These are phyloP conservation scores for Quercus bicolor DNA, from an alignment of 306 rosid genomes.

Conservation along the genomic window DNA sequence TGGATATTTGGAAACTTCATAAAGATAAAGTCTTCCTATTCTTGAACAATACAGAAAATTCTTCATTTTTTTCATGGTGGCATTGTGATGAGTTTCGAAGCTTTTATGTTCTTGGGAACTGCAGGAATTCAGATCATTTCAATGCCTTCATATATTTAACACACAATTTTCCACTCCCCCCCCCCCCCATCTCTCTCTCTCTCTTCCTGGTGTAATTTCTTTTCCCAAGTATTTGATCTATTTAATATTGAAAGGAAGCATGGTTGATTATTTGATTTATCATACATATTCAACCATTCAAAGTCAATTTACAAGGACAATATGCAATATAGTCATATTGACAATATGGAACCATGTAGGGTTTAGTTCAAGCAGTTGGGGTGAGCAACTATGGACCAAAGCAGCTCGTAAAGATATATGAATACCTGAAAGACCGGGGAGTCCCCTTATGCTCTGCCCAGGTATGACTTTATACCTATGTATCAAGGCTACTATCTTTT, in stretches of 20 bases:
- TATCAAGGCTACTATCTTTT: slow-evolving; percentile 11
- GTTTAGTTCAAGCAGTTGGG: slow-evolving; percentile 90
- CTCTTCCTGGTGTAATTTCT: neutral
- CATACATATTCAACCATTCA: neutral
- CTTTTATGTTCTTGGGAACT: neutral
- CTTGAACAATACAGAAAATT: neutral
- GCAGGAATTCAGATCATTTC: neutral
- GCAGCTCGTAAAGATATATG: slow-evolving; percentile 80
- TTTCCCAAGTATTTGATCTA: neutral
- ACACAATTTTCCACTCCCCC: neutral
- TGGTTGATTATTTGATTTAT: neutral
- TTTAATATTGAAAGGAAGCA: neutral
- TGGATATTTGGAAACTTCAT: neutral
- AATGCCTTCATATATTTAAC: neutral
- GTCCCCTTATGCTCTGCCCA: slow-evolving; percentile 90
- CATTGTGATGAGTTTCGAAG: neutral
- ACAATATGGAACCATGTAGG: slow-evolving; percentile 39
- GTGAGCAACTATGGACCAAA: slow-evolving; percentile 96
- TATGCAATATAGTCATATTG: slow-evolving; percentile 5
- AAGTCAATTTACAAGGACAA: neutral
- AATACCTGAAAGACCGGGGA: slow-evolving; percentile 74
- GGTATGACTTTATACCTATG: slow-evolving; percentile 32
- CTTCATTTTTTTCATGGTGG: neutral
- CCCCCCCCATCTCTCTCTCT: neutral
- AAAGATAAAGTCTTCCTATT: neutral